phyloP scores from a whole-genome alignment of 1,284 basidiomycete species.

The Melampsora americana region DNA sequence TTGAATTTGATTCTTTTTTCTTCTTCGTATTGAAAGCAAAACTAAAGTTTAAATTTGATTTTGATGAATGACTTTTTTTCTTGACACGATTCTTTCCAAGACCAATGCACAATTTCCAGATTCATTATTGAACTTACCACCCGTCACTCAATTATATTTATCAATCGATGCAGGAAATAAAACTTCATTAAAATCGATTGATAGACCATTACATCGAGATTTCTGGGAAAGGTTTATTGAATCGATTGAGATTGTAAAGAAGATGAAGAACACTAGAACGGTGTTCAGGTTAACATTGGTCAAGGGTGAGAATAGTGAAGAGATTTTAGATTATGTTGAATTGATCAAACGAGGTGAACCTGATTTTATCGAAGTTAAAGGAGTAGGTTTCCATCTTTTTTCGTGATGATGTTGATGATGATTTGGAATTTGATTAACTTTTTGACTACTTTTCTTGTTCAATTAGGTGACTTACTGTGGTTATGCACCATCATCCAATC shows the following conservation, averaged over 20 bases:
- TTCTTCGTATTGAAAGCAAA: too few species aligned
- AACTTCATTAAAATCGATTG: constrained; percentile 42
- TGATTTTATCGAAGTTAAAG: constrained; percentile 46
- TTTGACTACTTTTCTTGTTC: not conserved
- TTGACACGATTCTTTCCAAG: not conserved
- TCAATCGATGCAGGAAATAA: constrained; percentile 45
- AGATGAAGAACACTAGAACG: constrained; percentile 37
- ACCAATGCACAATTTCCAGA: constrained; percentile 46
- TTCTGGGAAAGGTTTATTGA: constrained; percentile 45
- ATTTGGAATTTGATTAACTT: too few species aligned
- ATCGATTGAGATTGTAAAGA: constrained; percentile 40
- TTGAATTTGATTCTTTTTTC: not conserved
- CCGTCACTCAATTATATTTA: constrained; percentile 45
- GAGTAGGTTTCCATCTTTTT: constrained; percentile 8
- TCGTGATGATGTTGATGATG: too few species aligned
- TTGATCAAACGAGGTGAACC: constrained; percentile 40
- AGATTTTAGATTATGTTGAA: constrained; percentile 42
- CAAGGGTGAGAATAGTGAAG: constrained; percentile 43
- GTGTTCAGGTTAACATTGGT: constrained; percentile 45
- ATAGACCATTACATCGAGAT: constrained; percentile 44
- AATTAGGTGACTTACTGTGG: constrained; percentile 45
- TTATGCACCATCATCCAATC: constrained; percentile 39
- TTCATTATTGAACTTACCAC: constrained; percentile 31
- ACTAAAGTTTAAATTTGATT: too few species aligned
- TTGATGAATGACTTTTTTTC: too few species aligned